phyloP scores from a whole-genome alignment of 2,329 filamentous ascomycete genomes.

The Alternaria hordeiaustralica region DNA sequence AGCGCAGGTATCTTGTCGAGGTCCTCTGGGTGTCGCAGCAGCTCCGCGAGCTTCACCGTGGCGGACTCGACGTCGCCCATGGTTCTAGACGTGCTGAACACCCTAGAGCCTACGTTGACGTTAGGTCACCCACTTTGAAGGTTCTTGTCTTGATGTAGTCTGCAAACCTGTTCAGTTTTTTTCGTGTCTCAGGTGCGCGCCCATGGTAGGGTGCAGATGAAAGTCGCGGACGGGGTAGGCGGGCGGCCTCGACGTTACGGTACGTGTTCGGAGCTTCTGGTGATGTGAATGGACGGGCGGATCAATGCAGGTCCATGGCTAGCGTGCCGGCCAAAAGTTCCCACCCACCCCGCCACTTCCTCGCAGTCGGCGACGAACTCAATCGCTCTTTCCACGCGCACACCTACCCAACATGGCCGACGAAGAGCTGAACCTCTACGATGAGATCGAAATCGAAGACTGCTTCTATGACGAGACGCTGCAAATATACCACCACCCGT shows the following conservation, averaged over 20 bases:
- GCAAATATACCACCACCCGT: slow-evolving; percentile 94
- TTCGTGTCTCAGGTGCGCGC: slow-evolving; percentile 5
- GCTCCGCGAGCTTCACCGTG: slow-evolving; percentile 83
- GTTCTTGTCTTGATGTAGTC: no score
- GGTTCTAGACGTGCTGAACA: slow-evolving; percentile 13
- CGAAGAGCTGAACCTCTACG: slow-evolving; percentile 74
- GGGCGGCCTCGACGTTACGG: neutral
- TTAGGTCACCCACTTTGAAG: no score
- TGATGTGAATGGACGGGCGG: slow-evolving; percentile 8
- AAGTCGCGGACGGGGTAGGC: slow-evolving; percentile 11
- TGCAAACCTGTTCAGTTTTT: no score
- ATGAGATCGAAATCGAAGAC: slow-evolving; percentile 98
- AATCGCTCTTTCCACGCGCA: neutral
- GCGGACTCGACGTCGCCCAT: slow-evolving; percentile 69
- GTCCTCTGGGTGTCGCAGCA: slow-evolving; percentile 94
- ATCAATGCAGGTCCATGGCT: slow-evolving; percentile 3
- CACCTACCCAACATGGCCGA: slow-evolving; percentile 36
- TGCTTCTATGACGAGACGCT: slow-evolving; percentile 88
- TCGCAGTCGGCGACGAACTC: slow-evolving; percentile 6
- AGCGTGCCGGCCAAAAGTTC: slow-evolving; percentile 18
- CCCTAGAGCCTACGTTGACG: no score
- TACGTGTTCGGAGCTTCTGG: slow-evolving; percentile 10
- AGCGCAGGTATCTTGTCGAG: slow-evolving; percentile 92
- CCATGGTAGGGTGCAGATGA: slow-evolving; percentile 21
- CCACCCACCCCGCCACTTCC: slow-evolving; percentile 11